Base-by-base conservation (phyloP, 495 filamentous ascomycete species). In the Talaromyces proteolyticus region DNA sequence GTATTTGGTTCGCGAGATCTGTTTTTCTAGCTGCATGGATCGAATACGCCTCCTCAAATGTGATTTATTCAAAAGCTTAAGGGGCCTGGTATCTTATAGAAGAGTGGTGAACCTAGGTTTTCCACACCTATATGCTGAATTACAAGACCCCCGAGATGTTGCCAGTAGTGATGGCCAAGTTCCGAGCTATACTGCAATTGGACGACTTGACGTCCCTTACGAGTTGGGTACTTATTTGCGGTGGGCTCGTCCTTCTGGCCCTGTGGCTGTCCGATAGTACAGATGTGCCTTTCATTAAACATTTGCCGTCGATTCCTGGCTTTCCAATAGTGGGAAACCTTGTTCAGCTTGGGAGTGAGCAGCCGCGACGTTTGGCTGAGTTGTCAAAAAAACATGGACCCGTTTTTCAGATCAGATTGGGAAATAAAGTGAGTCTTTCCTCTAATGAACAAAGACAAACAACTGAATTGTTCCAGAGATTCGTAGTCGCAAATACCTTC, bases 401-500 rank as follows among this genome's bases (percentile, higher is more conserved):
- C 18, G 80, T 86, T 3, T 86, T 79, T 58, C 82, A 86, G 58
- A 83, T 85, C 6, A 72, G 77, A 56, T 58, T 86, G 0, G 82
- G 82, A 3, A 85, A 82, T 57, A 71, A 72, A 69, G 47, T 76
- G 20, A n/a, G 42, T 45, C 3, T 36, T 16, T 37, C 8, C 12
- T 38, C 37, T 6, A 34, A 23, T 45, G 44, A 45, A 7, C 19
- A 16, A 22, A 8, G 7, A 6, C 7, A 38, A 18, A 12, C 3
- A 45, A 45, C 16, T 12, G 17, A 79, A 55, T 79, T 77, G 2
- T 80, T 82, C 62, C 77, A 82, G 49, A 74, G 61, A 41, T 41
- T 84, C 4, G 66, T 86, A 0, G 73, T 86, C 7, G 78, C 83
- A 5, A 82, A 83, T 55, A 76, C 73, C 25, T 75, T 77, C 4